phyloP scores from a whole-genome alignment of 108 stramenopile species.

The Fragilaria crotonensis region DNA sequence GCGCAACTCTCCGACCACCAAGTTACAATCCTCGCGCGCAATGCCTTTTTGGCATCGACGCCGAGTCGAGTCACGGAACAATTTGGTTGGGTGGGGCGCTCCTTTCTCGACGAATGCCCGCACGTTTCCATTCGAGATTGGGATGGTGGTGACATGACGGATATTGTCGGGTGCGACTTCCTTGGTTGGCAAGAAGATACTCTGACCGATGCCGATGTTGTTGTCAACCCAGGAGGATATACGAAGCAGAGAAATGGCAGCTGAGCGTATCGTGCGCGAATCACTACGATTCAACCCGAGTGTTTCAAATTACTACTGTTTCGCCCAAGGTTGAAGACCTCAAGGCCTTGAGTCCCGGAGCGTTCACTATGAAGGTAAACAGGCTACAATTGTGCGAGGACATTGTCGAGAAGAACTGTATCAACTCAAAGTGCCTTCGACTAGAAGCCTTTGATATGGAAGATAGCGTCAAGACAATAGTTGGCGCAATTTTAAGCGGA shows the following conservation, averaged over 20 bases:
- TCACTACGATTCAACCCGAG: conserved; percentile 46
- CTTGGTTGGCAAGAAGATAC: conserved; percentile 81
- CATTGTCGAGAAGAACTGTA: conserved; percentile 62
- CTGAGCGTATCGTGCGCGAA: conserved; percentile 66
- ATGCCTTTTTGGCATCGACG: conserved; percentile 70
- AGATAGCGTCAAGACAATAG: conserved; percentile 41
- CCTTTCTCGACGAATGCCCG: conserved; percentile 43
- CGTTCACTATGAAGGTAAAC: conserved; percentile 37
- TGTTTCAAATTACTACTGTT: conserved; percentile 58
- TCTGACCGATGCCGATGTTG: conserved; percentile 48
- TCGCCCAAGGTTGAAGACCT: conserved; percentile 57
- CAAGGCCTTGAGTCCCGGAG: conserved; percentile 32
- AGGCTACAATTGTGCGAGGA: conserved; percentile 62
- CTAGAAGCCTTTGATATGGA: conserved; percentile 57
- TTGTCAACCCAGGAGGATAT: conserved; percentile 74
- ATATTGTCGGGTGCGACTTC: conserved; percentile 77
- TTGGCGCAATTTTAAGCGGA: conserved; percentile 24
- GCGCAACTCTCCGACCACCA: conserved; percentile 44
- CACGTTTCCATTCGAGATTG: conserved; percentile 66
- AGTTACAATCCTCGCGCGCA: conserved; percentile 75
- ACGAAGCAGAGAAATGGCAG: conserved; percentile 71
- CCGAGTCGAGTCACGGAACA: conserved; percentile 61
- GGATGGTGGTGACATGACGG: conserved; percentile 82
- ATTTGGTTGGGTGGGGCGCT: conserved; percentile 70
- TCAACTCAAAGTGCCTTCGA: conserved; percentile 43